Evolutionary conservation across 345 rosid species (phyloP), one percentile per base, ranked within the genome.

Genomic region (Limnanthes douglasii): DNA sequence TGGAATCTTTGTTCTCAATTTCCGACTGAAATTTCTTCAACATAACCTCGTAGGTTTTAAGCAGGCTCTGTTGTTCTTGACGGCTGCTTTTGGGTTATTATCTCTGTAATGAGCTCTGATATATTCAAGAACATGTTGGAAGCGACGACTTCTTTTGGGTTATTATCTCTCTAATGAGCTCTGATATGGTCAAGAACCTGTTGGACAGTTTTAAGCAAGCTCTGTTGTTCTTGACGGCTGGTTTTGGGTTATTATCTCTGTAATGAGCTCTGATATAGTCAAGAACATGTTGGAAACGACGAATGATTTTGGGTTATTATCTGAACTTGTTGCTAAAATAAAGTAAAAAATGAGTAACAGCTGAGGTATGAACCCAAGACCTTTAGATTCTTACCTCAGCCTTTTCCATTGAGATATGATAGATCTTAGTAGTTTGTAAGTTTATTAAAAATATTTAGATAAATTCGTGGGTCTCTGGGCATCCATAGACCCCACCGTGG

Each of bases 11-110:
- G 31, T 82, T 82, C 59, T 82, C 84, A 50, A 77, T 77, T 61
- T 82, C 90, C 21, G 85, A 82, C 50, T 82, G 94, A 34, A 82
- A 77, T 20, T 73, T 82, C 66, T 77, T 82, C 50, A 77, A 88
- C 88, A 82, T 82, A 6, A 82, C 88, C 48, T 82, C 94, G 12
- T 82, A 82, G 15, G 94, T 82, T 67, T 82, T 82, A 40, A 82
- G 59, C 14, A 82, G 61, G 64, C 76, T 71, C 64, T 71, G 90
- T 38, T 77, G 94, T 35, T 82, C 94, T 51, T 82, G 31, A 72
- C 64, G 10, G 59, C 54, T 16, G 94, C 78, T 26, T 72, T 82
- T 29, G 90, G 90, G 50, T 69, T 71, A 50, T 69, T 66, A 49
- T 77, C 94, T 50, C 94, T 33, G 62, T 71, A 82, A 24, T 82